A percentile compares a stretch with the other conserved stretches of the same genome.
Evolutionary conservation across 768 basidiomycete species (phyloP).

Genomic region (Leccinum ochraceum): DNA sequence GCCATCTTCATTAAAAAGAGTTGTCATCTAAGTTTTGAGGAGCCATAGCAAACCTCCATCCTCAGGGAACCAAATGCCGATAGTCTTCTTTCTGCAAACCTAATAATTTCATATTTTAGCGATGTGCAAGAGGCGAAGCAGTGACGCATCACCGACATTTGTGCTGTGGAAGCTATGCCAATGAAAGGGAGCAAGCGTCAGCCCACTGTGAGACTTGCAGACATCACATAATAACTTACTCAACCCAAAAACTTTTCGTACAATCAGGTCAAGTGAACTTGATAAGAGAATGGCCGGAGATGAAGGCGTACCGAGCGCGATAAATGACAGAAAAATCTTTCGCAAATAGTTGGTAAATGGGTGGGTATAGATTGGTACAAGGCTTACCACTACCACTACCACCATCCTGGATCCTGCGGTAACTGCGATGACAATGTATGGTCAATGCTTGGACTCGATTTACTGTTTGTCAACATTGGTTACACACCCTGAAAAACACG

Average conservation of each 20-base stretch:
- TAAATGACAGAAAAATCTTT: constrained; percentile 22
- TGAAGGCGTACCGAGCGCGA: constrained; percentile 23
- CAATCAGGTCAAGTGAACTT: constrained; percentile 16
- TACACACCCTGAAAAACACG: constrained; percentile 29
- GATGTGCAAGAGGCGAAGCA: not conserved
- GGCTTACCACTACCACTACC: constrained; percentile 21
- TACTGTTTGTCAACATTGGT: not conserved
- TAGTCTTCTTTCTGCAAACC: constrained; percentile 24
- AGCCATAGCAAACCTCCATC: constrained; percentile 22
- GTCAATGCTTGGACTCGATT: not conserved
- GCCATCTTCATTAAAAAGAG: not conserved
- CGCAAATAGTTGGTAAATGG: constrained; percentile 1
- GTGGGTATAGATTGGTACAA: not conserved
- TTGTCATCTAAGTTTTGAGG: not conserved
- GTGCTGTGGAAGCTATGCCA: constrained; percentile 20
- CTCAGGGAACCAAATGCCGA: constrained; percentile 17
- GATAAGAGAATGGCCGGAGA: not conserved
- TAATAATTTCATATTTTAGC: constrained; percentile 15
- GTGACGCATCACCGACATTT: constrained; percentile 25
- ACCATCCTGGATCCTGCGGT: constrained; percentile 20
- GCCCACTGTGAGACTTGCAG: not conserved
- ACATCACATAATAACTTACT: constrained; percentile 19
- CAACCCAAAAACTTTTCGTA: constrained; percentile 27
- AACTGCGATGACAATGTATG: constrained; percentile 9
- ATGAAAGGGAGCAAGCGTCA: not conserved